These are phyloP conservation scores for Diphasiastrum complanatum DNA, from an alignment of 83 land plant genomes.

Conservation along the genomic window DNA sequence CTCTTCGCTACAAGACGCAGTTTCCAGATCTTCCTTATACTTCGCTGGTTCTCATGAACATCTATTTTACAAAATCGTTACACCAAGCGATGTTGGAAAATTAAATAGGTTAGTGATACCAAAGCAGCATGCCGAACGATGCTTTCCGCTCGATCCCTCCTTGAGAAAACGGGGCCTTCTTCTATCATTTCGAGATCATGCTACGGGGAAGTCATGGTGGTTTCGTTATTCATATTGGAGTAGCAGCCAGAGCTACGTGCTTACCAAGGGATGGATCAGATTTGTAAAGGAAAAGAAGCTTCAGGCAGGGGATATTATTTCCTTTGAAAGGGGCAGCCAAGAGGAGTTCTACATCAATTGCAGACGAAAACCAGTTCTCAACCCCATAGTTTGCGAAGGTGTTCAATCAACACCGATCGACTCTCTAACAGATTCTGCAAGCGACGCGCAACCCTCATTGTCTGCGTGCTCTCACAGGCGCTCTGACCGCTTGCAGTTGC, in stretches of 20 bases:
- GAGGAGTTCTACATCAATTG: slow-evolving; percentile 26
- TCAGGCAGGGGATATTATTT: slow-evolving; percentile 35
- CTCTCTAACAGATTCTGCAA: no score
- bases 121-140: slow-evolving; percentile 32
- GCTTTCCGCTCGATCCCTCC: slow-evolving; percentile 25
- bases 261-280: slow-evolving; percentile 38
- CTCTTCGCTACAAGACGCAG: no score
- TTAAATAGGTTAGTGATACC: slow-evolving; percentile 19
- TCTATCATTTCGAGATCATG: slow-evolving; percentile 20
- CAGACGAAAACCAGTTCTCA: slow-evolving; percentile 23
- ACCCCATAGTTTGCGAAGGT: no score
- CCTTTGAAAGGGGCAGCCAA: slow-evolving; percentile 27
- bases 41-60: no score
- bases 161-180: slow-evolving; percentile 19
- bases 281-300: slow-evolving; percentile 18
- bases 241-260: slow-evolving; percentile 38
- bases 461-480: no score
- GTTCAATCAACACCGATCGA: no score
- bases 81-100: slow-evolving; percentile 40
- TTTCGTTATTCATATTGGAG: slow-evolving; percentile 25
- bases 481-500: no score
- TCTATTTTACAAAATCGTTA: slow-evolving; percentile 31
- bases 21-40: no score
- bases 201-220: slow-evolving; percentile 17
- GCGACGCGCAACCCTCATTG: no score